Evolutionary conservation across 2,329 filamentous ascomycete species (phyloP).

Genomic region (Colletotrichum higginsianum): DNA sequence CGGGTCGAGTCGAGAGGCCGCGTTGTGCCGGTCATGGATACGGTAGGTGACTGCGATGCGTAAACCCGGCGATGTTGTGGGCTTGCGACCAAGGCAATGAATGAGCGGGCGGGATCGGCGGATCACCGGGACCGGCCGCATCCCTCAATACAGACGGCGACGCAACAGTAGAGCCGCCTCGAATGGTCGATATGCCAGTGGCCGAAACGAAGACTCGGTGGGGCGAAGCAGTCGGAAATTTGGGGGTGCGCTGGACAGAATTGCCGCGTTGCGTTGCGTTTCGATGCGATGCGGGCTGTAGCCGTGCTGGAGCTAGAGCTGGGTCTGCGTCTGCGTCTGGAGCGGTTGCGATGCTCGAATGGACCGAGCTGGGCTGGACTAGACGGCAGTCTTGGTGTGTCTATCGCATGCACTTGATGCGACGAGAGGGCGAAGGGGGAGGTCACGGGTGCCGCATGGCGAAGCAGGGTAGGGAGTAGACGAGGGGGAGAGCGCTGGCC

Average conservation of each 20-base stretch:
- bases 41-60: constrained; percentile 7
- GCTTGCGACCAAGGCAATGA: neutral
- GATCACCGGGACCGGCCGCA: constrained; percentile 5
- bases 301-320: neutral
- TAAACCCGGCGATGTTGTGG: neutral
- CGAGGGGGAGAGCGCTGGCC: neutral
- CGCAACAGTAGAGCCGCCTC: neutral
- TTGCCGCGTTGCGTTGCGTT: constrained; percentile 7
- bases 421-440: constrained; percentile 2
- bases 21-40: constrained; percentile 1
- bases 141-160: neutral
- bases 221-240: too few relatives aligned
- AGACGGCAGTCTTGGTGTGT: neutral
- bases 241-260: neutral
- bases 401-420: constrained; percentile 17
- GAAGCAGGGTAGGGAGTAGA: constrained; percentile 9
- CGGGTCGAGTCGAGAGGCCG: neutral
- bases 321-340: neutral
- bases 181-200: neutral
- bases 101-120: constrained; percentile 28
- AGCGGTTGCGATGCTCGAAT: neutral
- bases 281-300: constrained; percentile 9
- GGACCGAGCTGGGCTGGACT: neutral
- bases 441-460: constrained; percentile 13
- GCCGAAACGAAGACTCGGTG: neutral